Conservation (phyloP, 352 stramenopile genomes). For the Thraustochytrium striatum region DNA sequence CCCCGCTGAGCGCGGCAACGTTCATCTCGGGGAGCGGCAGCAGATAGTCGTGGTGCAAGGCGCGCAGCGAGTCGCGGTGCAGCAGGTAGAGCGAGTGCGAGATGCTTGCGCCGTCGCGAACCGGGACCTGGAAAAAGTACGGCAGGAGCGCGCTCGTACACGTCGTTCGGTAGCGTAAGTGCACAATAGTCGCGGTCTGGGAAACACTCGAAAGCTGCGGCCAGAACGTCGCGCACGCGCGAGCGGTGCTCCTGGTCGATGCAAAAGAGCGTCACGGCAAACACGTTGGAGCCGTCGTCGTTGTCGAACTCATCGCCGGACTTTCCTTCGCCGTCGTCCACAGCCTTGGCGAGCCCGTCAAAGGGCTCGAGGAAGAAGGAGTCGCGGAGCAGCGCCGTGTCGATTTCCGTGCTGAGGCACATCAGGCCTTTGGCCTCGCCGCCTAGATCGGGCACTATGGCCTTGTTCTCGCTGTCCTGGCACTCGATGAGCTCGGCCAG, state of each 20-base stretch:
- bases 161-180: slow-evolving; percentile 55
- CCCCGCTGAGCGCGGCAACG: background rate
- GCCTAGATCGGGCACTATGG: slow-evolving; percentile 68
- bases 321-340: background rate
- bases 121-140: slow-evolving; percentile 52
- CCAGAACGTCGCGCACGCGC: slow-evolving; percentile 56
- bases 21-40: background rate
- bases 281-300: slow-evolving; percentile 50
- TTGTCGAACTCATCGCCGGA: slow-evolving; percentile 15
- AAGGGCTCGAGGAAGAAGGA: slow-evolving; percentile 74
- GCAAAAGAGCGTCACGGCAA: slow-evolving; percentile 60
- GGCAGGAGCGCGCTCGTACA: slow-evolving; percentile 53
- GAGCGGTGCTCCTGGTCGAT: slow-evolving; percentile 53
- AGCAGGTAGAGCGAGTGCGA: slow-evolving; percentile 58
- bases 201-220: slow-evolving; percentile 56
- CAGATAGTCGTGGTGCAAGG: background rate
- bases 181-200: slow-evolving; percentile 58
- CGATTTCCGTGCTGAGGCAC: slow-evolving; percentile 72
- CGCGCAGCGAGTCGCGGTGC: slow-evolving; percentile 54
- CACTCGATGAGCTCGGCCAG: slow-evolving; percentile 81
- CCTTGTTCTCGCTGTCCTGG: slow-evolving; percentile 71
- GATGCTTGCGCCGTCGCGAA: slow-evolving; percentile 51
- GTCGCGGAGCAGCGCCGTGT: slow-evolving; percentile 69
- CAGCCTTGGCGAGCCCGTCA: slow-evolving; percentile 63
- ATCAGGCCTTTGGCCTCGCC: slow-evolving; percentile 69